Percentiles rank a stretch among this genome's conserved stretches.
Conservation (phyloP, 1,284 basidiomycete genomes). For the Irpex lacteus region DNA sequence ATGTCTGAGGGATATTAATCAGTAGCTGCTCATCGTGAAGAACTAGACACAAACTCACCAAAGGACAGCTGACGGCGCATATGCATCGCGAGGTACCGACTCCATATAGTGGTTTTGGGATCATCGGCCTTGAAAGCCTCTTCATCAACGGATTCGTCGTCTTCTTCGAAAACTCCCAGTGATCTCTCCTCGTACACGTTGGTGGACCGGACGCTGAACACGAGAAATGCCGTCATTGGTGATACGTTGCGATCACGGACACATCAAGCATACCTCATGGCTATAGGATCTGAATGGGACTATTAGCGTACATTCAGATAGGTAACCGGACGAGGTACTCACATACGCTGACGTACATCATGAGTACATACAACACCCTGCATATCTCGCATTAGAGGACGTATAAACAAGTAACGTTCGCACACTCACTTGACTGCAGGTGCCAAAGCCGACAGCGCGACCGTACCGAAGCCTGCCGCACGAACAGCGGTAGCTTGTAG, state of each 20-base stretch:
- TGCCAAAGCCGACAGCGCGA: slow-evolving; percentile 68
- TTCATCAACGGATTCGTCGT: slow-evolving; percentile 50
- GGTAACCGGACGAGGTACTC: slow-evolving; percentile 15
- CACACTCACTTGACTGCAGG: slow-evolving; percentile 60
- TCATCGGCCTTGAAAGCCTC: slow-evolving; percentile 43
- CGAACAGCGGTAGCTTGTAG: slow-evolving; percentile 83
- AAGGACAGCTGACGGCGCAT: slow-evolving; percentile 71
- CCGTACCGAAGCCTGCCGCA: slow-evolving; percentile 83
- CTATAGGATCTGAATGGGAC: slow-evolving; percentile 30
- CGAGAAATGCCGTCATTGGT: no score
- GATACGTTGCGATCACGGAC: no score
- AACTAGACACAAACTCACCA: no score
- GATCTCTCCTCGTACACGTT: slow-evolving; percentile 97
- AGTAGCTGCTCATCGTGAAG: no score
- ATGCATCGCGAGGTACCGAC: slow-evolving; percentile 77
- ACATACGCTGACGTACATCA: slow-evolving; percentile 50
- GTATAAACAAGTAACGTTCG: slow-evolving; percentile 14
- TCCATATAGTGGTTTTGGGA: slow-evolving; percentile 64
- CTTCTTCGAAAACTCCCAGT: slow-evolving; percentile 69
- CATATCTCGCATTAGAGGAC: not conserved
- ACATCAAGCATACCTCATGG: slow-evolving; percentile 26
- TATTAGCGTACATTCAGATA: not conserved
- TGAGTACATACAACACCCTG: slow-evolving; percentile 57
- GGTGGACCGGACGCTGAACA: slow-evolving; percentile 78
- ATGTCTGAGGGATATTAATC: slow-evolving; percentile 52